These are phyloP conservation scores for Sanghuangporus weigelae DNA, from an alignment of 1,284 basidiomycete species.

Conservation along the genomic window DNA sequence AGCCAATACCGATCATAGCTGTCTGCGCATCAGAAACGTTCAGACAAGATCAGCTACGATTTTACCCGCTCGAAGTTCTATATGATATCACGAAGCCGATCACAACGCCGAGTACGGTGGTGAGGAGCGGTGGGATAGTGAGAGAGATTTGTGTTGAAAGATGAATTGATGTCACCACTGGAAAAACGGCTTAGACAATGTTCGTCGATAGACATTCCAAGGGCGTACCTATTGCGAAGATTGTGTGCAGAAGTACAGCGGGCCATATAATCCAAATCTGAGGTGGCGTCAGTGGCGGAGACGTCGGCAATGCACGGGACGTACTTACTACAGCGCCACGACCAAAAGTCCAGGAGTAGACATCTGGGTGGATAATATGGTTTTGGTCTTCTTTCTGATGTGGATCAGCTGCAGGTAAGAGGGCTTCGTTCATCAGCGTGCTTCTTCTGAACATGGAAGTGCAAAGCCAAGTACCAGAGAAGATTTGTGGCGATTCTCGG, in stretches of 20 bases:
- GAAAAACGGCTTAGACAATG: neutral
- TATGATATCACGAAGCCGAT: conserved; percentile 70
- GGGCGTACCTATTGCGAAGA: conserved; percentile 45
- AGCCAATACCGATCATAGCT: conserved; percentile 63
- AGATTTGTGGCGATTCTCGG: conserved; percentile 5
- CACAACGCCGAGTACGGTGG: conserved; percentile 62
- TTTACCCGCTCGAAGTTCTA: conserved; percentile 52
- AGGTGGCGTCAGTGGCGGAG: neutral
- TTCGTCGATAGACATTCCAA: neutral
- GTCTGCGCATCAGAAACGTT: neutral
- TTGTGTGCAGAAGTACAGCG: conserved; percentile 54
- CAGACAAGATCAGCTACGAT: conserved; percentile 4
- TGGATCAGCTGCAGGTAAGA: conserved; percentile 15
- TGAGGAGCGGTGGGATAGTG: conserved; percentile 50
- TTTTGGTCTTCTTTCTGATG: conserved; percentile 12
- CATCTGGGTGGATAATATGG: conserved; percentile 23
- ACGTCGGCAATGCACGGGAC: conserved; percentile 8
- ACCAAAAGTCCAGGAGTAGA: conserved; percentile 56
- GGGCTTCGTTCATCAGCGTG: conserved; percentile 5
- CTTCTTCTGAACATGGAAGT: neutral
- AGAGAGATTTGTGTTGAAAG: conserved; percentile 36
- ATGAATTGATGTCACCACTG: conserved; percentile 43
- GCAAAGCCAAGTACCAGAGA: neutral
- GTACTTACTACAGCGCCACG: conserved; percentile 48
- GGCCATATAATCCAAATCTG: conserved; percentile 68